A percentile compares a stretch with the other conserved stretches of the same genome.
Evolutionary conservation across 176 grass and related monocot species (phyloP).

Genomic region (Avena eriantha): DNA sequence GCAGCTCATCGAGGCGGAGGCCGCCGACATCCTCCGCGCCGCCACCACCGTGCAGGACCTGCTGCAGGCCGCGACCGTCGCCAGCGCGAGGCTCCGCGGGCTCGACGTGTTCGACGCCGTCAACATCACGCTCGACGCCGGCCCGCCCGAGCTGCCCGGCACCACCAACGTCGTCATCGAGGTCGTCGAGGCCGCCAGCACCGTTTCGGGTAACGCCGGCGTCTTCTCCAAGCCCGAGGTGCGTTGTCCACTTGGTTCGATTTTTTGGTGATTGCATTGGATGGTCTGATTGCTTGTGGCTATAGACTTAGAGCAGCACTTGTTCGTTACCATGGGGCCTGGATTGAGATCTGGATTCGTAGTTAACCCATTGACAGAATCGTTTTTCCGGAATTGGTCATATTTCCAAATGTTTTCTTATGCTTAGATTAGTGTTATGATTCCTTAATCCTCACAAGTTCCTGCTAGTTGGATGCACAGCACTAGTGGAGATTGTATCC

Average conservation of each 20-base stretch:
- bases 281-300: neutral
- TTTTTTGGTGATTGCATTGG: constrained; percentile 8
- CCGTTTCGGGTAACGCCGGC: constrained; percentile 67
- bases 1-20: constrained; percentile 83
- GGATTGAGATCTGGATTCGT: constrained; percentile 28
- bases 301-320: neutral
- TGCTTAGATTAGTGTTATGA: neutral
- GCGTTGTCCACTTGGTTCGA: constrained; percentile 32
- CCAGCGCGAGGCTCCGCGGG: constrained; percentile 60
- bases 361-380: neutral
- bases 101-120: constrained; percentile 91
- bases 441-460: constrained; percentile 13
- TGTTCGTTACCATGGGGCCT: neutral
- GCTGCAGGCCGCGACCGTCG: constrained; percentile 62
- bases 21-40: constrained; percentile 63
- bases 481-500: neutral
- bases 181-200: constrained; percentile 73
- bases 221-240: constrained; percentile 90
- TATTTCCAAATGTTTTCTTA: constrained; percentile 1
- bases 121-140: constrained; percentile 86
- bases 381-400: neutral
- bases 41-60: constrained; percentile 80
- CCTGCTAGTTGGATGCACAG: neutral
- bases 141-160: constrained; percentile 80
- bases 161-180: constrained; percentile 91